These are phyloP conservation scores for Didymellaceae sp. DNA, from an alignment of 2,329 filamentous ascomycete genomes.

Conservation along the genomic window DNA sequence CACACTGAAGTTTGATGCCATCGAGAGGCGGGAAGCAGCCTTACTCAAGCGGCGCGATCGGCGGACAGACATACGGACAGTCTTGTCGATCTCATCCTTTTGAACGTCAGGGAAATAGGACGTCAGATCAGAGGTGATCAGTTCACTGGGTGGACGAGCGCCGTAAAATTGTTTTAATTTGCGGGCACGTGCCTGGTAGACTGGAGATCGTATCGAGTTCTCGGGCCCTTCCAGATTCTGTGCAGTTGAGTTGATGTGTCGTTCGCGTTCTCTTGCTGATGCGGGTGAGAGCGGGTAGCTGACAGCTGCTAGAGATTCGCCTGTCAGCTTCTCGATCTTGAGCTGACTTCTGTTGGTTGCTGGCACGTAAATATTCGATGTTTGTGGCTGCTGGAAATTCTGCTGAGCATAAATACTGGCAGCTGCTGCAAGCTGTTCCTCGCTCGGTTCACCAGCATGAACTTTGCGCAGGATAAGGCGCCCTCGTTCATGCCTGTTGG, in stretches of 20 bases:
- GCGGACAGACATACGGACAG: constrained; percentile 88
- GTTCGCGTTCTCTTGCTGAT: constrained; percentile 69
- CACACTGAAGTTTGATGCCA: constrained; percentile 91
- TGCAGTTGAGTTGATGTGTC: constrained; percentile 63
- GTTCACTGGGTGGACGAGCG: constrained; percentile 89
- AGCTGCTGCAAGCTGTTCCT: constrained; percentile 83
- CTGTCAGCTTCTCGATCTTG: constrained; percentile 88
- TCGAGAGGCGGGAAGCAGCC: constrained; percentile 90
- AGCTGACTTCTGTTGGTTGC: constrained; percentile 78
- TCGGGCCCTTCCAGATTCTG: constrained; percentile 57
- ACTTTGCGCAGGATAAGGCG: constrained; percentile 90
- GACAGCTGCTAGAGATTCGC: constrained; percentile 84
- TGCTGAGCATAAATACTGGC: constrained; percentile 91
- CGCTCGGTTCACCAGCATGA: constrained; percentile 87
- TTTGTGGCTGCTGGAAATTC: constrained; percentile 71
- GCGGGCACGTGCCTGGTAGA: constrained; percentile 52
- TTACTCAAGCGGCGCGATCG: constrained; percentile 90
- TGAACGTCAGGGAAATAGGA: constrained; percentile 98
- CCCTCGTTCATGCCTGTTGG: constrained; percentile 83
- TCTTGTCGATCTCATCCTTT: constrained; percentile 92
- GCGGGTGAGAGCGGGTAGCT: constrained; percentile 87
- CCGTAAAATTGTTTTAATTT: constrained; percentile 85
- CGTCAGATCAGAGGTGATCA: constrained; percentile 94
- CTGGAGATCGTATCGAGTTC: constrained; percentile 38
- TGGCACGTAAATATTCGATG: constrained; percentile 57